A percentile compares a stretch with the other conserved stretches of the same genome.
Conservation (phyloP, 192 early-diverging fungal species). For the Backusella macrospora region DNA sequence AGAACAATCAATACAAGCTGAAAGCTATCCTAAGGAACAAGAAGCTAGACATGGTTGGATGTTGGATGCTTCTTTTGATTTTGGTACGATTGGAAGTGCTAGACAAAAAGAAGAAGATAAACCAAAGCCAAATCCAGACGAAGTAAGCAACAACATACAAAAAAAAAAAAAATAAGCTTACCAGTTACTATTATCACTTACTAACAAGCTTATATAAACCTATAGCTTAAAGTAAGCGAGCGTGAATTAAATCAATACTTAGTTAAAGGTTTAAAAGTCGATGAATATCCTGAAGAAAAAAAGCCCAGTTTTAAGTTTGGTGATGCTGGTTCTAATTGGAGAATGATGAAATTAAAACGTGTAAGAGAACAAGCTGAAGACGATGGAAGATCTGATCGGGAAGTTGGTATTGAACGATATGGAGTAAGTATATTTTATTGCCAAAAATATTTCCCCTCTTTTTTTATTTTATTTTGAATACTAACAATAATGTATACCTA, state of each 20-base stretch:
- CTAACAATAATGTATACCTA: neutral
- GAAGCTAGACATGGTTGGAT: constrained; percentile 37
- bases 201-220: neutral
- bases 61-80: constrained; percentile 43
- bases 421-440: constrained; percentile 51
- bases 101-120: constrained; percentile 44
- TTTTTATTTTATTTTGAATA: neutral
- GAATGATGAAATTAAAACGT: constrained; percentile 79
- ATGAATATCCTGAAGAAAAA: constrained; percentile 42
- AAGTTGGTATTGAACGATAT: constrained; percentile 73
- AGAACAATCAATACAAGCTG: neutral
- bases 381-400: constrained; percentile 58
- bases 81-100: constrained; percentile 44
- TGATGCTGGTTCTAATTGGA: constrained; percentile 67
- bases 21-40: constrained; percentile 11
- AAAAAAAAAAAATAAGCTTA: neutral
- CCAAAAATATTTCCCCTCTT: neutral
- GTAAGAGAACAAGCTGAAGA: constrained; percentile 71
- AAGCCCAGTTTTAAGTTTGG: constrained; percentile 50
- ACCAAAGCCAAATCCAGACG: constrained; percentile 45
- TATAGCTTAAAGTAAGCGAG: constrained; percentile 43
- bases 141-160: constrained; percentile 28
- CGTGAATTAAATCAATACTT: constrained; percentile 49
- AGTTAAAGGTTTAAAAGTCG: constrained; percentile 43
- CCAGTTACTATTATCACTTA: neutral